Base-by-base conservation (phyloP, 108 stramenopile genomes). In the Skeletonema grethae region DNA sequence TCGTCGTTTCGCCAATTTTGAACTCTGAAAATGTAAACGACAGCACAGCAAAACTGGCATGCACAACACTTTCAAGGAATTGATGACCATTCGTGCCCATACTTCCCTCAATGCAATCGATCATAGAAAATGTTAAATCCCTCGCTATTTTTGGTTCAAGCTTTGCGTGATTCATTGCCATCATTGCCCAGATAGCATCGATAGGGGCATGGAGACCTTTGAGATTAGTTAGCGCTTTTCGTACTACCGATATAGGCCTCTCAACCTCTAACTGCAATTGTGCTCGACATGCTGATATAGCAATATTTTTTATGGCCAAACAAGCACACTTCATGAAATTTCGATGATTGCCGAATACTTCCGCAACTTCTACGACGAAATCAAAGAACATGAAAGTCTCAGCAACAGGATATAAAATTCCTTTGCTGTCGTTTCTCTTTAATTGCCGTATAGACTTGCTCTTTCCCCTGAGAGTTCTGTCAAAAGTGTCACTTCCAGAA, bases 131-230 rank as follows among this genome's bases (percentile, higher is more conserved):
- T 4, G 18, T 8, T 6, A 70, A 10, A 16, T 61, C 45, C 12
- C 29, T 48, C 31, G 60, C 3, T 30, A 61, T 29, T 15, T 25
- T 7, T 7, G 59, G 32, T 30, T 15, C 28, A 9, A 70, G 20
- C 4, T 34, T 34, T 43, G 41, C 0, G 4, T 18, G 31, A 15
- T 70, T 22, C 13, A 67, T 28, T 46, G 43, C 46, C 59, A 70
- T 32, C 61, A 70, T 12, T 10, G 57, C 70, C 70, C 70, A 70
- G 12, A 61, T 61, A 16, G 70, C 61, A 16, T 46, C 36, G 41
- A 18, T 20, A 20, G 39, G 16, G 5, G 38, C 63, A 36, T 64
- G 38, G 5, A 41, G 60, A 35, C 61, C 16, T 48, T 61, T 45
- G 24, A 38, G 35, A 8, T 31, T 11, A 4, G 46, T 1, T 10